Percentiles rank a stretch among this genome's conserved stretches.
Conservation (phyloP, 2,329 filamentous ascomycete species). For the Colletotrichum sp. region DNA sequence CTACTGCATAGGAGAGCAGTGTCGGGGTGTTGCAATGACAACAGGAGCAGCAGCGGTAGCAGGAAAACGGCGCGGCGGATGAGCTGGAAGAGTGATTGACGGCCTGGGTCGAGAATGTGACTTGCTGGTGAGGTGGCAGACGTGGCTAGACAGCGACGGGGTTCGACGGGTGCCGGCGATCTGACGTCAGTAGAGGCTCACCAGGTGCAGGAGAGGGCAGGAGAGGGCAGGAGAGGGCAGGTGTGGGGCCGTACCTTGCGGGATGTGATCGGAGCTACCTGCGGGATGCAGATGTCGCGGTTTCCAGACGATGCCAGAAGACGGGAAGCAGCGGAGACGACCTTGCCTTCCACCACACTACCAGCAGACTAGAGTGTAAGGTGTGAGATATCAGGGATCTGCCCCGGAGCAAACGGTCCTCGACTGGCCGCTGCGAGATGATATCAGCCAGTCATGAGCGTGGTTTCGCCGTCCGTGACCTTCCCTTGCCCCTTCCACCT, state of each 20-base stretch:
- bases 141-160: neutral
- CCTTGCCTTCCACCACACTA: neutral
- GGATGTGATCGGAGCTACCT: slow-evolving; percentile 3
- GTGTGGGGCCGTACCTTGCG: neutral
- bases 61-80: neutral
- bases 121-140: neutral
- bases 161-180: neutral
- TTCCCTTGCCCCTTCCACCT: neutral
- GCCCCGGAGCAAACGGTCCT: slow-evolving; percentile 16
- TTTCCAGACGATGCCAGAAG: slow-evolving; percentile 17
- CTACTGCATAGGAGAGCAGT: neutral
- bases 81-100: neutral
- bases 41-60: neutral
- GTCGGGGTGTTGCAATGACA: neutral
- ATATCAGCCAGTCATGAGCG: neutral
- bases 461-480: neutral
- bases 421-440: neutral
- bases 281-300: neutral
- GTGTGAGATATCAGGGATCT: neutral
- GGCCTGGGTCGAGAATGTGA: neutral
- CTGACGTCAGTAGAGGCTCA: slow-evolving; percentile 15
- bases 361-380: neutral
- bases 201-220: neutral
- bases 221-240: neutral
- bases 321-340: slow-evolving; percentile 1